These are phyloP conservation scores for Rhodomyrtus psidioides DNA, from an alignment of 441 rosid genomes.

Conservation along the genomic window DNA sequence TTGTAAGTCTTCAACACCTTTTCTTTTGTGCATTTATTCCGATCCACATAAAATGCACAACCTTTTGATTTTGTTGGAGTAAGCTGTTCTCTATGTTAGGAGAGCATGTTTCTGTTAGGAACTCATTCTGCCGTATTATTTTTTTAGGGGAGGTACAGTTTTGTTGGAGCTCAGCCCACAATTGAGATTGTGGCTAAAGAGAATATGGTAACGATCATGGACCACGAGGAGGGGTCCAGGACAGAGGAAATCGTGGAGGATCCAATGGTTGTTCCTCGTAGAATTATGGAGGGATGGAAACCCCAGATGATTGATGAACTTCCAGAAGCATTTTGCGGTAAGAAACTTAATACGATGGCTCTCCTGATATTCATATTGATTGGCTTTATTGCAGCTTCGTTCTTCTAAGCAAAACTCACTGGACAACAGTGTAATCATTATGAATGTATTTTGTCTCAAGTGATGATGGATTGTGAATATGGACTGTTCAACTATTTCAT, in stretches of 20 bases:
- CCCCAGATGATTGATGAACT: slow-evolving; percentile 79
- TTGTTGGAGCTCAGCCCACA: slow-evolving; percentile 88
- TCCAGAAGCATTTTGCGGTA: slow-evolving; percentile 86
- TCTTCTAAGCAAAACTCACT: neutral
- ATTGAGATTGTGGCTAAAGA: slow-evolving; percentile 84
- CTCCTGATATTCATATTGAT: neutral
- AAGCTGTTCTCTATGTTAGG: neutral
- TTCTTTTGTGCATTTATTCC: neutral
- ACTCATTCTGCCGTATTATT: neutral
- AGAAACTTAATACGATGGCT: slow-evolving; percentile 6
- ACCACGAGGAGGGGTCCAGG: slow-evolving; percentile 54
- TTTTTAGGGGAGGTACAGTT: slow-evolving; percentile 70
- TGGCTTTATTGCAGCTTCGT: neutral
- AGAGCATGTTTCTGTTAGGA: slow-evolving; percentile 2
- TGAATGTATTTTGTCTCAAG: neutral
- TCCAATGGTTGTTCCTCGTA: slow-evolving; percentile 80
- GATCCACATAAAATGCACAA: neutral
- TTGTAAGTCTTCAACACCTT: slow-evolving; percentile 27
- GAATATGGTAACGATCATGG: slow-evolving; percentile 72
- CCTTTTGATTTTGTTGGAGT: neutral
- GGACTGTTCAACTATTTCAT: neutral
- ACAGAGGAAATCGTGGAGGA: slow-evolving; percentile 74
- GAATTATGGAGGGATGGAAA: slow-evolving; percentile 75
- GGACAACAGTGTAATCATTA: neutral
- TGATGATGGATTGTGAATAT: neutral